A percentile compares a stretch with the other conserved stretches of the same genome.
These are phyloP conservation scores for Aspergillus arachidicola DNA, from an alignment of 2,329 filamentous ascomycete species.

Conservation along the genomic window DNA sequence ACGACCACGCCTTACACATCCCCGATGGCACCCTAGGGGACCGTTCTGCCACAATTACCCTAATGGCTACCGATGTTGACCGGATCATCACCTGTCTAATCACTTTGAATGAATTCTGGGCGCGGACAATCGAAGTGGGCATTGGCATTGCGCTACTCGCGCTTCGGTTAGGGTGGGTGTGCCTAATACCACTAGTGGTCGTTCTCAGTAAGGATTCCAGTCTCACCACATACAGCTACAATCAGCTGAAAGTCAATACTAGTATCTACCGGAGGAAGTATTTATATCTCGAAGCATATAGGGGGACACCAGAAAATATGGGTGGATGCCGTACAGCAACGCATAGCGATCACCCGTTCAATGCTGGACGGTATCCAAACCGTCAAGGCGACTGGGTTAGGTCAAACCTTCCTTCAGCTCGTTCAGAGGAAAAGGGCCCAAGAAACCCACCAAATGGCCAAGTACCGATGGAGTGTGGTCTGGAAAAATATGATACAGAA, in stretches of 20 bases:
- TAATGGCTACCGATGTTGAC: too few relatives aligned
- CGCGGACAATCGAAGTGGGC: too few relatives aligned
- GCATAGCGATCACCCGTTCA: slow-evolving; percentile 43
- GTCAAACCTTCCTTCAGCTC: slow-evolving; percentile 17
- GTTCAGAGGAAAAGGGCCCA: slow-evolving; percentile 12
- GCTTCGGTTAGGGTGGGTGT: too few relatives aligned
- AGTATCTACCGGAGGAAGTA: not conserved
- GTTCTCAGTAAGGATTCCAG: not conserved
- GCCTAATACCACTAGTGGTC: too few relatives aligned
- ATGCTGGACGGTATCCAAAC: slow-evolving; percentile 45
- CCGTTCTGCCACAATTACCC: too few relatives aligned
- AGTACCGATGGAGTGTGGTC: slow-evolving; percentile 11
- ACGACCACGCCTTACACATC: too few relatives aligned
- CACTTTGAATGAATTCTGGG: too few relatives aligned
- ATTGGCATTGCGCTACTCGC: too few relatives aligned
- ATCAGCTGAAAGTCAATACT: not conserved
- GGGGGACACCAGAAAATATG: slow-evolving; percentile 35
- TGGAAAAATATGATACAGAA: slow-evolving; percentile 24
- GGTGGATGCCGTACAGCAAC: slow-evolving; percentile 45
- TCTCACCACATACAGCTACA: too few relatives aligned
- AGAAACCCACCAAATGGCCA: slow-evolving; percentile 18
- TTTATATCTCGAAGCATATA: slow-evolving; percentile 14
- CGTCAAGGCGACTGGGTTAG: slow-evolving; percentile 44
- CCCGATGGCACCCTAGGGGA: too few relatives aligned
- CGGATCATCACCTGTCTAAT: too few relatives aligned